These are phyloP conservation scores for Aechmea fasciata DNA, from an alignment of 176 grass and related monocot genomes.

Conservation along the genomic window DNA sequence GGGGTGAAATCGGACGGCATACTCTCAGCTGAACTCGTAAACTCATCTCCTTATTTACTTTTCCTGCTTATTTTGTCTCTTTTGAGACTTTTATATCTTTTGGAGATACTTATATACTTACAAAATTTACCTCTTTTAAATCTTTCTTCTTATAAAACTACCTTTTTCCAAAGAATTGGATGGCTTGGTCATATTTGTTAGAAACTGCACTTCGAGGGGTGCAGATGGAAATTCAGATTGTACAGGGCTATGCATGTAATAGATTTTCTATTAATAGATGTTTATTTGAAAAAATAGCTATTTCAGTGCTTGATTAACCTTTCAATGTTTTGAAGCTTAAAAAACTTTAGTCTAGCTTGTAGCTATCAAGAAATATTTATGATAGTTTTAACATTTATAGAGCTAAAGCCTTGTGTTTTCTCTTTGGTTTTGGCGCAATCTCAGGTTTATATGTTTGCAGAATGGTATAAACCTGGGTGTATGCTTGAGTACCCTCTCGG, in stretches of 20 bases:
- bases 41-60: constrained; percentile 25
- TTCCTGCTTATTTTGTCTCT: constrained; percentile 10
- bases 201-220: no score
- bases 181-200: no score
- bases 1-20: constrained; percentile 87
- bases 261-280: no score
- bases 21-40: constrained; percentile 93
- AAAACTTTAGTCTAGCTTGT: no score
- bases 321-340: no score
- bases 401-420: constrained; percentile 13
- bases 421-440: constrained; percentile 31
- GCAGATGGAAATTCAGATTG: no score
- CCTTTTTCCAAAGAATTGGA: no score
- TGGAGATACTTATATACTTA: no score
- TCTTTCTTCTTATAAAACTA: background rate
- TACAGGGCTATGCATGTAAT: no score
- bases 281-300: no score
- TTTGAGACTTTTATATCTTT: background rate
- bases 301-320: no score
- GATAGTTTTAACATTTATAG: background rate
- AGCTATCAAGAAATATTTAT: no score
- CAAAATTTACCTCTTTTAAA: background rate
- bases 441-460: constrained; percentile 99
- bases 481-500: constrained; percentile 71
- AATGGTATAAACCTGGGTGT: constrained; percentile 99